Base-by-base conservation (phyloP, 192 early-diverging fungal species). In the Coemansia sp. region DNA sequence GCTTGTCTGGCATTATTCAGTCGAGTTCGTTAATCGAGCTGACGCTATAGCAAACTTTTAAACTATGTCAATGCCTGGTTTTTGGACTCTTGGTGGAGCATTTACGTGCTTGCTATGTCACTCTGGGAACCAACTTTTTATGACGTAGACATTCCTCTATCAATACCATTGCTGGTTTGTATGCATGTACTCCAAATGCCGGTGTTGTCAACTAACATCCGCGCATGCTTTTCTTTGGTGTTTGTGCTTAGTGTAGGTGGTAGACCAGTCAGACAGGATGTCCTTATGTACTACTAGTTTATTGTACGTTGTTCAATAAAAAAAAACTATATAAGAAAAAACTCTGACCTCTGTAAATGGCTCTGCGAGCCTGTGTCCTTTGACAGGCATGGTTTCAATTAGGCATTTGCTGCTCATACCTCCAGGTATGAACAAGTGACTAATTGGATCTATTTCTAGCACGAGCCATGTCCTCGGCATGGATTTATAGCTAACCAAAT, bases 111-210 rank as follows among this genome's bases (percentile, higher is more conserved):
- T 49, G 36, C 52, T 24, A 52, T 39, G 36, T 65, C 69, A 77
- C 75, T 68, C 70, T 71, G 75, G 75, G 53, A 77, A 77, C 70
- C 75, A 77, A 77, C 75, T 70, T 71, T 67, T 77, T 68, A 77
- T 68, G 68, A 62, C 24, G 62, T 77, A 66, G 75, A 77, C 70
- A 77, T 64, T 43, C 24, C 40, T 31, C 44, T 5, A 57, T 11
- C 53, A 29, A 57, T 29, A 31, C 53, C 29, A 22, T 50, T 22
- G 8, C n/a, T 50, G 49, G 29, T 31, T 1, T 16, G 6, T 60
- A 16, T 60, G 34, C 34, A 16, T 60, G 29, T 20, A 16, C 29
- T 36, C 6, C 57, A 34, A 8, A n/a, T 36, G 2, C 15, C 1
- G 7, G 36, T 8, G 15, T 16, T 34, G 15, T 7, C 29, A 33